Evolutionary conservation across 1,284 basidiomycete species (phyloP), one percentile per base, ranked within the genome.

Genomic region (Apiotrichum brassicae): DNA sequence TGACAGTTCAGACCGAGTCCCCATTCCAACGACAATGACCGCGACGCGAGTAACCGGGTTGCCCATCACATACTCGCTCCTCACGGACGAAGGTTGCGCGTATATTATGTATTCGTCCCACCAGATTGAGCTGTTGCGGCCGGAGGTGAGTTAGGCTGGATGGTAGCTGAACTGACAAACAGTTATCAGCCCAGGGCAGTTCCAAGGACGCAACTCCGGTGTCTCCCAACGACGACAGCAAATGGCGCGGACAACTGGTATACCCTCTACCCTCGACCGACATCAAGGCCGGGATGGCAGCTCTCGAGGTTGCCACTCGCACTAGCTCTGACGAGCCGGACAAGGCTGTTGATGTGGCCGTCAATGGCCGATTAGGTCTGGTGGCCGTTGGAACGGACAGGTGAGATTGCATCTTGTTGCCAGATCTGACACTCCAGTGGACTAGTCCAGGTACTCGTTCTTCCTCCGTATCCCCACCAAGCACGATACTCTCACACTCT

Each of bases 321-420:
- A 33, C 14, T 25, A 52, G 32, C 48, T 19, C 42, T 16, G 23
- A 6, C 14, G 76, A 78, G 30, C 58, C 60, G 33, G 64, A 70
- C 40, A 83, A 84, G 62, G 87, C 84, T 13, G 60, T 60, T 5
- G 56, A 38, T 6, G 76, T 87, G 16, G 81, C 85, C 2, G 77
- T 93, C 57, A 97, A 97, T 63, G 77, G 78, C 18, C 84, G 82
- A 59, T 91, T 97, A 64, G 92, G 89, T 25, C 69, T 94, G 43
- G 77, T 91, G 38, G 88, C 90, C 1, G 77, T 93, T 19, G 93
- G 93, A 3, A 85, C 84, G 13, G 75, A 78, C 20, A 26, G 23
- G 43, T 44, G 30, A 44, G 43, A 6, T n/a, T n/a, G 3, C 9
- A 32, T 7, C 3, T 32, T n/a, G 18, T 13, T 12, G 7, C 16